A percentile compares a stretch with the other conserved stretches of the same genome.
phyloP scores from a whole-genome alignment of 768 basidiomycete species.

The Podaxis sp. region DNA sequence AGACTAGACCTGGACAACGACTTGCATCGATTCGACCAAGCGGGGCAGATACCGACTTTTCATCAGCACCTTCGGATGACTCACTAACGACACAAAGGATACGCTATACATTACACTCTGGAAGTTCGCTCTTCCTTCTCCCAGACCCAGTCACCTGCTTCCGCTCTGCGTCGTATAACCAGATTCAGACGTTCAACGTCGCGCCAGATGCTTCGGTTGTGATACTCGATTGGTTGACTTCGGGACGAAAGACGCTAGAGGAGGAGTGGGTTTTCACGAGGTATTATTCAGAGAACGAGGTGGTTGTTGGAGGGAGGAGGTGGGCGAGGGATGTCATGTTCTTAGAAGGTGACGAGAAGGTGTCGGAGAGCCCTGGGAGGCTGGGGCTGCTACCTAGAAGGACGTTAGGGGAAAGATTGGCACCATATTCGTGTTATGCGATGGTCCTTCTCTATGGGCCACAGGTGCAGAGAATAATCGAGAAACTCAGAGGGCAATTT shows the following conservation, averaged over 20 bases:
- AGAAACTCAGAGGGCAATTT: constrained; percentile 45
- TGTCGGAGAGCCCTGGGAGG: not conserved
- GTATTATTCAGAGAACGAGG: constrained; percentile 84
- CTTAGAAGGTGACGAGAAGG: constrained; percentile 47
- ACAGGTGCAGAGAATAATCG: constrained; percentile 41
- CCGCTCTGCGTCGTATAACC: constrained; percentile 74
- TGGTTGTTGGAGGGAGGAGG: constrained; percentile 59
- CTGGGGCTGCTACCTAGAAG: constrained; percentile 33
- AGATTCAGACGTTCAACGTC: constrained; percentile 76
- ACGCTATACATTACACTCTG: constrained; percentile 47
- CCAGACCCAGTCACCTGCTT: constrained; percentile 96
- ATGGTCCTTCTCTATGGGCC: constrained; percentile 81
- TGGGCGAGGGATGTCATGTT: constrained; percentile 76
- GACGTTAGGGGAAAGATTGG: constrained; percentile 54
- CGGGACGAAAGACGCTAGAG: constrained; percentile 75
- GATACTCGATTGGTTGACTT: constrained; percentile 89
- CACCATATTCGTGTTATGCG: constrained; percentile 88
- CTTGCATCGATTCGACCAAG: constrained; percentile 36
- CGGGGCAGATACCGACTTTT: not conserved
- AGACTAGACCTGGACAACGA: constrained; percentile 60
- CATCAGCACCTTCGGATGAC: constrained; percentile 4
- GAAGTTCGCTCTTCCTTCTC: constrained; percentile 68
- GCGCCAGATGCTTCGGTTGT: constrained; percentile 56
- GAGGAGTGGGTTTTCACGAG: constrained; percentile 89
- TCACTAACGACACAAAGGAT: constrained; percentile 58